Conservation (phyloP, 805 yeast species). For the Cyberlindnera meyerae region DNA sequence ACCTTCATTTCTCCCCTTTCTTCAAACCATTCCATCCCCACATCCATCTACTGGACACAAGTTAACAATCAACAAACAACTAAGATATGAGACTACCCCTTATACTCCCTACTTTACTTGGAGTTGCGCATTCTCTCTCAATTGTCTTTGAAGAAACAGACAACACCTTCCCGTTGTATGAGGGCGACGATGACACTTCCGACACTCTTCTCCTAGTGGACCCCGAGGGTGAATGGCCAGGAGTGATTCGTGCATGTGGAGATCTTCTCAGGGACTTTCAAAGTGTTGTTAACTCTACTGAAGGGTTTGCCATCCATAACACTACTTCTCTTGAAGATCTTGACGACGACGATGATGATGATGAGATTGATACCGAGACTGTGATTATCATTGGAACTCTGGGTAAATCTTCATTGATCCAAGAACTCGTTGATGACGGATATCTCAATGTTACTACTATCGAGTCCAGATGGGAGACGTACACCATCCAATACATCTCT, state of each 20-base stretch:
- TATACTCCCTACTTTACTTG: too few relatives aligned
- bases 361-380: conserved; percentile 6
- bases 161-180: conserved; percentile 2
- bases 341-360: neutral
- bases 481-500: conserved; percentile 3
- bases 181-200: conserved; percentile 1
- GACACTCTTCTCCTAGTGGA: conserved; percentile 2
- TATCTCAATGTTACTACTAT: conserved; percentile 2
- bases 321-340: neutral
- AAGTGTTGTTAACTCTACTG: conserved; percentile 3
- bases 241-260: conserved; percentile 9
- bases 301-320: neutral
- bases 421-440: conserved; percentile 1
- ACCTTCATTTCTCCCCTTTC: too few relatives aligned
- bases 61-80: neutral
- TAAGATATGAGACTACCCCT: neutral
- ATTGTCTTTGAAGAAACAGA: conserved; percentile 3
- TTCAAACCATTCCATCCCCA: too few relatives aligned
- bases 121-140: neutral
- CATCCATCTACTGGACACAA: neutral
- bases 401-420: conserved; percentile 8
- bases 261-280: conserved; percentile 9
- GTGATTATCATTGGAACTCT: conserved; percentile 12
- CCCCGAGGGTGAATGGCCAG: conserved; percentile 9
- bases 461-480: conserved; percentile 10